These are phyloP conservation scores for Scheffersomyces titani DNA, from an alignment of 1,139 yeast genomes.

Conservation along the genomic window DNA sequence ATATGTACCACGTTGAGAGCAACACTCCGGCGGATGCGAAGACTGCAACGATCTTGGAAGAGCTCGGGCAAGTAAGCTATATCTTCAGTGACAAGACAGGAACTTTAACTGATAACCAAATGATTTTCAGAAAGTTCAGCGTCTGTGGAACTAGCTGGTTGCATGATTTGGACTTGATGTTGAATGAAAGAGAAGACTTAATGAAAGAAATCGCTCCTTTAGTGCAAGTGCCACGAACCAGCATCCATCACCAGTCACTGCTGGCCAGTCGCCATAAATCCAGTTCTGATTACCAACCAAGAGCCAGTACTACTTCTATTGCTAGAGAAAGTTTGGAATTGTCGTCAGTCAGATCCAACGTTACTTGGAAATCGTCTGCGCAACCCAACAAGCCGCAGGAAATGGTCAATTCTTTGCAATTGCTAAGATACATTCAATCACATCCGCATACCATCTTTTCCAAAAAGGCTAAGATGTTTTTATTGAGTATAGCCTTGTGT, in stretches of 20 bases:
- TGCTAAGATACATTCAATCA: conserved; percentile 67
- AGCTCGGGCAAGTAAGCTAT: conserved; percentile 93
- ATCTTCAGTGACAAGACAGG: conserved; percentile 97
- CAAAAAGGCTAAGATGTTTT: conserved; percentile 72
- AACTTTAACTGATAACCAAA: conserved; percentile 86
- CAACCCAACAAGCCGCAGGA: conserved; percentile 35
- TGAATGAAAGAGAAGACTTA: conserved; percentile 15
- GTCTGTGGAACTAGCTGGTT: conserved; percentile 89
- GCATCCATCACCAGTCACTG: conserved; percentile 3
- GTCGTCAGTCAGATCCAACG: conserved; percentile 19
- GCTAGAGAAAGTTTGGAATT: conserved; percentile 30
- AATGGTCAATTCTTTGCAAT: conserved; percentile 44
- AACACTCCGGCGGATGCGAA: conserved; percentile 94
- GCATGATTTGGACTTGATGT: conserved; percentile 66
- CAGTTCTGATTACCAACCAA: conserved; percentile 8
- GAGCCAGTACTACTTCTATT: conserved; percentile 35
- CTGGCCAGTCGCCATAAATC: not conserved
- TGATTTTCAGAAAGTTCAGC: conserved; percentile 83
- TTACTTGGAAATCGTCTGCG: conserved; percentile 41
- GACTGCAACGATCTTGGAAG: conserved; percentile 94
- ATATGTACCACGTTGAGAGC: conserved; percentile 84
- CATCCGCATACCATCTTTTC: conserved; percentile 75
- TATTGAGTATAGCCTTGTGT: conserved; percentile 81
- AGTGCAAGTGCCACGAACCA: conserved; percentile 7
- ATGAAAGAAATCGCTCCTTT: conserved; percentile 3